Evolutionary conservation across 2,329 filamentous ascomycete species (phyloP).

Genomic region (Sporothrix variecibatus): DNA sequence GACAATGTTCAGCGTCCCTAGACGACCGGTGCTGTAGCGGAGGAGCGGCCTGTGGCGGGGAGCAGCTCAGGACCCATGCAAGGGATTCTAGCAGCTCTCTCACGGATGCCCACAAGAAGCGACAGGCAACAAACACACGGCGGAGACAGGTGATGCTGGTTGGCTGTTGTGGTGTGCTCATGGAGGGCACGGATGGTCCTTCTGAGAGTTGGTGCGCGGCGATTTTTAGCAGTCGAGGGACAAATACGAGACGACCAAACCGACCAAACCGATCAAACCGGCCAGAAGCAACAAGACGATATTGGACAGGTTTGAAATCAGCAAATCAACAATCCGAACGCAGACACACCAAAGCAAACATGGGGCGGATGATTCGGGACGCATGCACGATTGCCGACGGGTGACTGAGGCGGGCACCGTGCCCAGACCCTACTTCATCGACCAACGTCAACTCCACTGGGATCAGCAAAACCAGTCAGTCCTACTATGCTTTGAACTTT

Average conservation of each 20-base stretch:
- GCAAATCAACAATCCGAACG: background rate
- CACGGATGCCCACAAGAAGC: background rate
- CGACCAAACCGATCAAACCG: background rate
- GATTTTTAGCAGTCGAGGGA: background rate
- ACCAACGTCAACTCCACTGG: background rate
- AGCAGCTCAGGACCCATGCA: background rate
- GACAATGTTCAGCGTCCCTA: slow-evolving; percentile 30
- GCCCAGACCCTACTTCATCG: background rate
- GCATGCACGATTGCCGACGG: slow-evolving; percentile 2
- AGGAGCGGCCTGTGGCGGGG: background rate
- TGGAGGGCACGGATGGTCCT: background rate
- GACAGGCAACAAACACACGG: background rate
- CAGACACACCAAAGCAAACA: background rate
- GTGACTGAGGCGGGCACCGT: background rate
- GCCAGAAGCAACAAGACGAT: background rate
- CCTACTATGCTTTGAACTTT: background rate
- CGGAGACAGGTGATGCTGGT: background rate
- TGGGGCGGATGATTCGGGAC: background rate
- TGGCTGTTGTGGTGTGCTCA: background rate
- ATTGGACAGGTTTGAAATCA: background rate
- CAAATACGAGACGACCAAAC: background rate
- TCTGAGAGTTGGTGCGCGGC: background rate
- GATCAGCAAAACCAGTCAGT: background rate
- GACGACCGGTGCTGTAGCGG: background rate
- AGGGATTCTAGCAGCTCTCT: background rate